Percentiles rank a stretch among this genome's conserved stretches.
Conservation (phyloP, 768 basidiomycete genomes). For the Tylopilus cervinicoccineus region DNA sequence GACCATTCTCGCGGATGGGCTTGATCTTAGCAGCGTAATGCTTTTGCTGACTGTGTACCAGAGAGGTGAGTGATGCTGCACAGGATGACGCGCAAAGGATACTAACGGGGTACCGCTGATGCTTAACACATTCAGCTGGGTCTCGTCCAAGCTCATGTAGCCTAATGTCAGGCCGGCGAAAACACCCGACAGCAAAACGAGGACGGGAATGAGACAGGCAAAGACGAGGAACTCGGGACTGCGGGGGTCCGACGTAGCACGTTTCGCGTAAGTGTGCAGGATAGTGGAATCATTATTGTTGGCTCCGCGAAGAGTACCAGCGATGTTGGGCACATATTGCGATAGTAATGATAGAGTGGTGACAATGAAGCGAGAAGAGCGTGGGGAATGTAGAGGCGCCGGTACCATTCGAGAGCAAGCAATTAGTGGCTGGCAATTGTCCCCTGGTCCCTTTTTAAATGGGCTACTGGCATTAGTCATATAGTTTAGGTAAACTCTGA, state of each 20-base stretch:
- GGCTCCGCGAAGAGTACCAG: conserved; percentile 22
- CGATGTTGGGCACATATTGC: conserved; percentile 42
- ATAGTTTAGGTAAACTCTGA: neutral
- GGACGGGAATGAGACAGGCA: conserved; percentile 70
- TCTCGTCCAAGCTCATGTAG: conserved; percentile 91
- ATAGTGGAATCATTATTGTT: conserved; percentile 8
- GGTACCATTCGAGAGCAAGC: conserved; percentile 36
- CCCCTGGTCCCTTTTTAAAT: neutral
- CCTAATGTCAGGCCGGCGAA: conserved; percentile 92
- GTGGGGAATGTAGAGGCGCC: conserved; percentile 28
- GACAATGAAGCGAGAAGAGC: conserved; percentile 43
- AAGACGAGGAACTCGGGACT: conserved; percentile 37
- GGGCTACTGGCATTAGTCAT: neutral
- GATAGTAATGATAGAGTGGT: conserved; percentile 40
- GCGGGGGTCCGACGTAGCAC: conserved; percentile 19
- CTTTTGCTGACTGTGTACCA: conserved; percentile 60
- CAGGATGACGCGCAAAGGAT: neutral
- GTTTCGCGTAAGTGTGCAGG: conserved; percentile 29
- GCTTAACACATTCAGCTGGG: conserved; percentile 83
- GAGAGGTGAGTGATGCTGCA: neutral
- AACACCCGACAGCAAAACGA: conserved; percentile 77
- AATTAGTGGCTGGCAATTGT: neutral
- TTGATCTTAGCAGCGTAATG: conserved; percentile 80
- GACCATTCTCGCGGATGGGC: conserved; percentile 81
- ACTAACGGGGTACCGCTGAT: conserved; percentile 81